Base-by-base conservation (phyloP, 495 filamentous ascomycete species). In the Lophium mytilinum region DNA sequence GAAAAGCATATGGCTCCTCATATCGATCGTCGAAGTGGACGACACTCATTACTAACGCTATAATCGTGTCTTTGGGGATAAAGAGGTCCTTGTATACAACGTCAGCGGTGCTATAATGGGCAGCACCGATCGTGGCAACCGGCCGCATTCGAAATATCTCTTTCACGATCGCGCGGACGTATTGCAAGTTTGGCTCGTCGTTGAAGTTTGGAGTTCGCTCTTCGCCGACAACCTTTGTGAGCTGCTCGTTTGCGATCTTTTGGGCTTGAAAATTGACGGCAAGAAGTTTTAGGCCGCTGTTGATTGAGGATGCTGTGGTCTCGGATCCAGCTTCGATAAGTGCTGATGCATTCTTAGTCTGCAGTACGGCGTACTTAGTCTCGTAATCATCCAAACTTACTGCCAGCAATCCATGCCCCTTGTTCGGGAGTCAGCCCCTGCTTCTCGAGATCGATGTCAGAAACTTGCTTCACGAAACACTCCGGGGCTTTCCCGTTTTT, bases 271-370 rank as follows among this genome's bases (percentile, higher is more conserved):
- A 57, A 24, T 57, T 35, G 11, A 58, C 62, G 12, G 54, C 24
- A 43, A 66, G 57, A 34, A 60, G 57, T 35, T 57, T 34, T 18
- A 66, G 48, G 2, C 53, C 51, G 36, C 50, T 60, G 52, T 66
- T 66, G 18, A 63, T 37, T n/a, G 55, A 56, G 1, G 63, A 56
- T 8, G 63, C 60, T 9, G 63, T 66, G 1, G 63, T 66, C 33
- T 66, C 63, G 14, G 63, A 66, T 1, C 63, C 63, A 14, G 63
- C 60, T 56, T 66, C 63, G 11, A 66, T 66, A 9, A 66, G 37
- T 2, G 60, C 53, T 56, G 30, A 43, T 11, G 43, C 6, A 9
- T 4, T 40, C 1, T 19, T 35, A 18, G 8, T 21, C 24, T 6
- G 18, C 18, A 12, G 18, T 12, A 7, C 37, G 24, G 2, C 24